These are phyloP conservation scores for Phoma sp. DNA, from an alignment of 2,329 filamentous ascomycete genomes.

Conservation along the genomic window DNA sequence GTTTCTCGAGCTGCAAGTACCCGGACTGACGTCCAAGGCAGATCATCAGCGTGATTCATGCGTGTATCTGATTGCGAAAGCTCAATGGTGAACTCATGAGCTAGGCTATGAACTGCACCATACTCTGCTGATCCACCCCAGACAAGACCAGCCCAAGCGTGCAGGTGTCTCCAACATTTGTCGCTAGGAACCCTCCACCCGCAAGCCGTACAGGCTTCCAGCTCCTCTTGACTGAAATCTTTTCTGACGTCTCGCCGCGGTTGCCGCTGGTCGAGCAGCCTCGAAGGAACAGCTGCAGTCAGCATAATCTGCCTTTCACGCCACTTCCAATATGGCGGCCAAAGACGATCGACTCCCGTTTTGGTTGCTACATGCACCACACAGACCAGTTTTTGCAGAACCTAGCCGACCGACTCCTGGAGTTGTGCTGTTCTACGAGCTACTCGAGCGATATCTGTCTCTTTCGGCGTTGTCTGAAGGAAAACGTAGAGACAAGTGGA, in stretches of 20 bases:
- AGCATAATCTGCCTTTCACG: slow-evolving; percentile 1
- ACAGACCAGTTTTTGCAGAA: background rate
- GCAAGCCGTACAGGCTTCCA: background rate
- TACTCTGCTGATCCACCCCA: background rate
- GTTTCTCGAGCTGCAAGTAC: background rate
- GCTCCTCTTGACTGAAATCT: background rate
- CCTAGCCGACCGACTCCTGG: background rate
- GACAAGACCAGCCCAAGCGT: background rate
- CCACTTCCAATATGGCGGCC: background rate
- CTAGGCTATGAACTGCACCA: background rate
- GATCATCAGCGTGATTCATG: background rate
- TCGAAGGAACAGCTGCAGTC: slow-evolving; percentile 9
- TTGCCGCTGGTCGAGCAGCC: slow-evolving; percentile 1
- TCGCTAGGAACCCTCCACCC: background rate
- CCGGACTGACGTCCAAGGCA: background rate
- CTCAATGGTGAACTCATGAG: background rate
- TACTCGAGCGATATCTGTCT: background rate
- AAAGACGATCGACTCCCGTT: background rate
- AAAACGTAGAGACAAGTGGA: background rate
- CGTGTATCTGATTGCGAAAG: background rate
- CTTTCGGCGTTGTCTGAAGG: background rate
- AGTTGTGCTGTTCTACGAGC: background rate
- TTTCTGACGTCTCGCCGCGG: slow-evolving; percentile 1
- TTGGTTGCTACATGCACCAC: background rate
- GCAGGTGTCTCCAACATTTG: background rate